phyloP scores from a whole-genome alignment of 441 rosid species.

The Viola pubescens region DNA sequence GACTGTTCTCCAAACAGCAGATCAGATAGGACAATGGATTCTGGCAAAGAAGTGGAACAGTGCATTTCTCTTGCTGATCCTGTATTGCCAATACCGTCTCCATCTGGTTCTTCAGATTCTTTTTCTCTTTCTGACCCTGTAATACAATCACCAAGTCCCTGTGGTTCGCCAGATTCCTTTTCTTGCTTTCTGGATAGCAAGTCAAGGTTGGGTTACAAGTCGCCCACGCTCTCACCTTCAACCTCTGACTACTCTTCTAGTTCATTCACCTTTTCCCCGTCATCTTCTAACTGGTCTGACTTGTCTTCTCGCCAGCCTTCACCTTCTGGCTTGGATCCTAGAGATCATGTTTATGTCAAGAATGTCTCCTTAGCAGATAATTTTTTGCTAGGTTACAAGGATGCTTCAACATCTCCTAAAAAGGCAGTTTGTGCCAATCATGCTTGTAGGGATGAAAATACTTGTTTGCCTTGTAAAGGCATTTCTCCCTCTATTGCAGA shows the following conservation, averaged over 20 bases:
- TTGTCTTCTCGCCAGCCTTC: slow-evolving; percentile 62
- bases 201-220: slow-evolving; percentile 43
- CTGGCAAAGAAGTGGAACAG: slow-evolving; percentile 24
- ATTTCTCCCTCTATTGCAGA: slow-evolving; percentile 46
- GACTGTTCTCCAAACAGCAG: slow-evolving; percentile 24
- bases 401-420: slow-evolving; percentile 19
- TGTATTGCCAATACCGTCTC: slow-evolving; percentile 5
- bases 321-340: slow-evolving; percentile 45
- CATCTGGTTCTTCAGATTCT: slow-evolving; percentile 32
- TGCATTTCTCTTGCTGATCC: slow-evolving; percentile 15
- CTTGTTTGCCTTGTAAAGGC: slow-evolving; percentile 25
- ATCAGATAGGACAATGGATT: slow-evolving; percentile 22
- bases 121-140: slow-evolving; percentile 30
- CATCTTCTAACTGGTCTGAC: slow-evolving; percentile 72
- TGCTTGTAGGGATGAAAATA: slow-evolving; percentile 19
- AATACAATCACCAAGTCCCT: slow-evolving; percentile 24
- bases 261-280: slow-evolving; percentile 62
- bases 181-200: slow-evolving; percentile 30
- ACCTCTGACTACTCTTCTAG: slow-evolving; percentile 58
- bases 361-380: slow-evolving; percentile 22
- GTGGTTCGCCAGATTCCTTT: slow-evolving; percentile 36
- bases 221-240: slow-evolving; percentile 63
- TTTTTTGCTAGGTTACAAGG: slow-evolving; percentile 23
- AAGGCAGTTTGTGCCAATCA: slow-evolving; percentile 19
- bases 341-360: slow-evolving; percentile 25